Percentiles rank a stretch among this genome's conserved stretches.
These are phyloP conservation scores for Eremomyces bilateralis DNA, from an alignment of 495 filamentous ascomycete genomes.

Conservation along the genomic window DNA sequence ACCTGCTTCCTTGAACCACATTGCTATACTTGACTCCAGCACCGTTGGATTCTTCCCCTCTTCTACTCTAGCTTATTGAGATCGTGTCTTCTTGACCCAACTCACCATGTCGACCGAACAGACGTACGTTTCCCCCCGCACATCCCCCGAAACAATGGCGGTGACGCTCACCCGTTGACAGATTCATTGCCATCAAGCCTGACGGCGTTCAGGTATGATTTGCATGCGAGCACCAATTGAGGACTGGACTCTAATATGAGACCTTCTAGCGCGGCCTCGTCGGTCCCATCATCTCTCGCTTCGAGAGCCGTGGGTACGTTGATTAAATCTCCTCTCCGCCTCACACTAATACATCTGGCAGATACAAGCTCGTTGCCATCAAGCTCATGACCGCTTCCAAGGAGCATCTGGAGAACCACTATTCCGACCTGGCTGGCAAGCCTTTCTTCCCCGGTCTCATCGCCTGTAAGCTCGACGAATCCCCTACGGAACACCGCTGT, in stretches of 20 bases:
- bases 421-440: constrained; percentile 77
- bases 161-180: too few relatives aligned
- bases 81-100: too few relatives aligned
- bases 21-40: too few relatives aligned
- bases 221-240: background rate
- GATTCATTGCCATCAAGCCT: constrained; percentile 98
- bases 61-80: too few relatives aligned
- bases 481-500: constrained; percentile 1
- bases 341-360: constrained; percentile 9
- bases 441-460: constrained; percentile 89
- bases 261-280: constrained; percentile 71
- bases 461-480: constrained; percentile 56
- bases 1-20: too few relatives aligned
- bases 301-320: constrained; percentile 75
- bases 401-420: constrained; percentile 94
- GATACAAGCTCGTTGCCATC: constrained; percentile 95
- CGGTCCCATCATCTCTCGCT: constrained; percentile 89
- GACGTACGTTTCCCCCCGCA: constrained; percentile 67
- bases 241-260: constrained; percentile 11
- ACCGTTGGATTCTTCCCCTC: too few relatives aligned
- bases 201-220: constrained; percentile 86
- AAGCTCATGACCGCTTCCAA: constrained; percentile 76
- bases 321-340: background rate
- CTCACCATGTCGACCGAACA: constrained; percentile 75
- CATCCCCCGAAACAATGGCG: too few relatives aligned